Evolutionary conservation across 2,329 filamentous ascomycete species (phyloP), one percentile per base, ranked within the genome.

Genomic region (Xylaria sp.): DNA sequence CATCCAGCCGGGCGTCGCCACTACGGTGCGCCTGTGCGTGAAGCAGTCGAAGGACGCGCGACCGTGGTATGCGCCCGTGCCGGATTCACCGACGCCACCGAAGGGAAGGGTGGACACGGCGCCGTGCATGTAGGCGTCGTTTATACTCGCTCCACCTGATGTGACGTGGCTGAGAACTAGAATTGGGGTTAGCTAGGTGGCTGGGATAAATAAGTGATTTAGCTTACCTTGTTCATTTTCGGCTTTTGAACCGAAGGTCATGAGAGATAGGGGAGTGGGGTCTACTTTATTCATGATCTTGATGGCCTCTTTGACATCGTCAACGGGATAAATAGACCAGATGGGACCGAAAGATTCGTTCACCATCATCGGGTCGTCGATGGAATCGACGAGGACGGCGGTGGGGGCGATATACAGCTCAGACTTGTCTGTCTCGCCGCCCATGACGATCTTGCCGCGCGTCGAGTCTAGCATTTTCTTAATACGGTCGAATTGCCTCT

Each of bases 331-430:
- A 69, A 98, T 89, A 69, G 92, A 90, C 72, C 97, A 93, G 66
- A 97, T 85, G n/a, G 96, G 96, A 6, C 95, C 96, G 77, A 99
- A 99, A 49, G 90, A 93, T 82, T 99, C 96, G 69, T 97, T 88
- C 27, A 82, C 81, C 75, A 97, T 86, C 79, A 97, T 87, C 7
- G 90, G 86, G 80, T 97, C 95, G 55, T 94, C 86, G 17, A 86
- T 77, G 68, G 88, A 89, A 71, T 92, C 85, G 42, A 97, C 91
- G 67, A 93, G 85, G n/a, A 99, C 89, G n/a, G 95, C 89, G 0
- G 96, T 99, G 0, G 94, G 93, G 77, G 95, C 93, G 73, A 99
- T 96, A 80, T 92, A 97, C 56, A 92, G 89, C 36, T 93, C 87
- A 39, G 86, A 83, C 77, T 92, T 90, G 78, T 98, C 93, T 82